phyloP scores from a whole-genome alignment of 148 eudicot species.

The Polygonum aviculare region DNA sequence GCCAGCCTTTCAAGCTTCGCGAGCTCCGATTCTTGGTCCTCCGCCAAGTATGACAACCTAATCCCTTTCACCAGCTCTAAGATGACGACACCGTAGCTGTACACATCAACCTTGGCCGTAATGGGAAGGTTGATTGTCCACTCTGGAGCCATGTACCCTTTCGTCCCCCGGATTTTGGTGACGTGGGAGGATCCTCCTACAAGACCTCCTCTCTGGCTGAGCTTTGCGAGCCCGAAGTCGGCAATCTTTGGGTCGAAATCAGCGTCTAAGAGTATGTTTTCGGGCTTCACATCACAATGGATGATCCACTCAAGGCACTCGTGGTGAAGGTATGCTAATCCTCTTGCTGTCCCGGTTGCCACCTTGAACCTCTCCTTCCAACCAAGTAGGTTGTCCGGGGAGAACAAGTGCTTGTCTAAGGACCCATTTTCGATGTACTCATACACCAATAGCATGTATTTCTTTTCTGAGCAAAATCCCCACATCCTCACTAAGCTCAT shows the following conservation, averaged over 20 bases:
- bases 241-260: constrained; percentile 53
- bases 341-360: constrained; percentile 53
- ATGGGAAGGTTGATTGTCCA: constrained; percentile 62
- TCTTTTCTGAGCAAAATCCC: constrained; percentile 55
- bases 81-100: constrained; percentile 54
- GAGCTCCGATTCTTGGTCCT: constrained; percentile 21
- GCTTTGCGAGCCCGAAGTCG: constrained; percentile 58
- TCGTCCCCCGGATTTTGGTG: constrained; percentile 47
- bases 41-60: constrained; percentile 34
- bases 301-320: constrained; percentile 81
- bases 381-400: neutral
- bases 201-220: constrained; percentile 37
- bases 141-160: constrained; percentile 78
- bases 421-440: constrained; percentile 42
- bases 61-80: constrained; percentile 60
- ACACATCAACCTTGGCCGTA: constrained; percentile 60
- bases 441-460: constrained; percentile 42
- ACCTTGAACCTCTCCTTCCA: constrained; percentile 4
- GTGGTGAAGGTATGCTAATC: constrained; percentile 70
- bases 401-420: neutral
- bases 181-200: constrained; percentile 18
- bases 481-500: constrained; percentile 63
- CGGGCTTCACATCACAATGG: constrained; percentile 74
- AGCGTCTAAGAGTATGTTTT: constrained; percentile 44
- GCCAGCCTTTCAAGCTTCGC: constrained; percentile 26